Percentiles rank a stretch among this genome's conserved stretches.
Evolutionary conservation across 306 rosid genomes (phyloP).

Genomic region (Leucaena leucocephala): DNA sequence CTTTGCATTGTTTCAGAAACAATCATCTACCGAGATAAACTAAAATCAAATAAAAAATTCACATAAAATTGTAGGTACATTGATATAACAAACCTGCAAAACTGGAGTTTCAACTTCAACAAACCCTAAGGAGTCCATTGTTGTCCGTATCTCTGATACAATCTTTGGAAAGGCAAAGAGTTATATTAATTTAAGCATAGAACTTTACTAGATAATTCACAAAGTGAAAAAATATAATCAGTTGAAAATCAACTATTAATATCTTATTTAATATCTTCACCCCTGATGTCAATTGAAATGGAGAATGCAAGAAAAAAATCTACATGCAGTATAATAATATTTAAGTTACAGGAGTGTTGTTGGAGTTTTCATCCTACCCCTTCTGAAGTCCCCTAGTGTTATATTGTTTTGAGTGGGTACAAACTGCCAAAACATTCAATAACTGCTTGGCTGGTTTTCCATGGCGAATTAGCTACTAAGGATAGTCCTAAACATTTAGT

Average conservation of each 20-base stretch:
- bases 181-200: constrained; percentile 9
- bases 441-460: neutral
- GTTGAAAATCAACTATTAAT: constrained; percentile 12
- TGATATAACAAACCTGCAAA: constrained; percentile 74
- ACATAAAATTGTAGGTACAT: constrained; percentile 15
- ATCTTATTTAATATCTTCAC: neutral
- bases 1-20: constrained; percentile 12
- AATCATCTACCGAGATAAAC: neutral
- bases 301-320: constrained; percentile 9
- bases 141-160: constrained; percentile 81
- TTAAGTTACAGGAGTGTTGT: neutral
- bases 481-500: neutral
- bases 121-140: constrained; percentile 88
- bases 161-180: constrained; percentile 52
- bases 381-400: neutral
- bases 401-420: neutral
- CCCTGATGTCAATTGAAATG: neutral
- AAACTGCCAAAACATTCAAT: neutral
- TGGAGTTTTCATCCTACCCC: neutral
- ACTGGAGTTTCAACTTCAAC: constrained; percentile 98
- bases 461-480: neutral
- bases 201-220: constrained; percentile 8
- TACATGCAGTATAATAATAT: neutral
- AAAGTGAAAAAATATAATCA: constrained; percentile 25
- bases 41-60: constrained; percentile 29